Evolutionary conservation across 495 filamentous ascomycete genomes (phyloP).

Genomic region (Viridothelium virens): DNA sequence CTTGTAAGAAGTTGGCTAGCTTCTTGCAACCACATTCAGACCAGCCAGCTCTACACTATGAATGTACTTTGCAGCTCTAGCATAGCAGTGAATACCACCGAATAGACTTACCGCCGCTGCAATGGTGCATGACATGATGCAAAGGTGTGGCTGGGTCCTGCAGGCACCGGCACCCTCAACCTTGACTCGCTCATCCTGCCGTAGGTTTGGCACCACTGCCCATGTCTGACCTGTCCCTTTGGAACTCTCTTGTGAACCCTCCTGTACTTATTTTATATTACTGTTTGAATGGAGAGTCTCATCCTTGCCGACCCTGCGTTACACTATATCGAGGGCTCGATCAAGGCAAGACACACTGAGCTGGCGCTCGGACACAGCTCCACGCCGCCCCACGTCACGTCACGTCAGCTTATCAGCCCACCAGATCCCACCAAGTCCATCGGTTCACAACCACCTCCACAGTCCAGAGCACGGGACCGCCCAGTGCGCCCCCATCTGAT

Average conservation of each 20-base stretch:
- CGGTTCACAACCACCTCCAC: background rate
- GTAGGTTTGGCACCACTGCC: too few relatives aligned
- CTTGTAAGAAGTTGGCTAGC: background rate
- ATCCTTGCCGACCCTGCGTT: too few relatives aligned
- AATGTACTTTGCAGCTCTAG: background rate
- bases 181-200: background rate
- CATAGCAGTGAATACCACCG: background rate
- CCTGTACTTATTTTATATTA: too few relatives aligned
- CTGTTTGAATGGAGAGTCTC: too few relatives aligned
- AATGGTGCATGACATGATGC: background rate
- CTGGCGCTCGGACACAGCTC: background rate
- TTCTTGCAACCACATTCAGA: background rate
- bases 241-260: too few relatives aligned
- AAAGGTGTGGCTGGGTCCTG: background rate
- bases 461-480: conserved; percentile 1
- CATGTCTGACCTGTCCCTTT: too few relatives aligned
- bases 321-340: background rate
- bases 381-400: background rate
- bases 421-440: background rate
- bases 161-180: background rate
- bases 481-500: background rate
- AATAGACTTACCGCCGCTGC: background rate
- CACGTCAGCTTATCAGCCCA: conserved; percentile 9
- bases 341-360: background rate
- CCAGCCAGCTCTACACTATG: background rate